Conservation (phyloP, 495 filamentous ascomycete species). For the Aspergillus egyptiacus region DNA sequence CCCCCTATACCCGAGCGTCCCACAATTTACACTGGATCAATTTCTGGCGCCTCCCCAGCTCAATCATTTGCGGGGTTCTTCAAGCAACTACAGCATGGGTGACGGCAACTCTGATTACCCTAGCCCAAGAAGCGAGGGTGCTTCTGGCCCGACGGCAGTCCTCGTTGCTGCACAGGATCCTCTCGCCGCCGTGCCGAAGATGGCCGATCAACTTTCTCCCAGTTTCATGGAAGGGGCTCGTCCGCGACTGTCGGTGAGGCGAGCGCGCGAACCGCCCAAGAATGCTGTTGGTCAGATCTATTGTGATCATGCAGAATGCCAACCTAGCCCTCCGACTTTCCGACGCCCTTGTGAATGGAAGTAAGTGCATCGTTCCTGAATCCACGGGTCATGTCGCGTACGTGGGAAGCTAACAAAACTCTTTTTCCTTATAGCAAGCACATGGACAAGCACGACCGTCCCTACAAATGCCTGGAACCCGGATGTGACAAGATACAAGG, state of each 20-base stretch:
- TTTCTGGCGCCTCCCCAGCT: slow-evolving; percentile 18
- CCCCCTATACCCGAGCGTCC: background rate
- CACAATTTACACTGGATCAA: slow-evolving; percentile 11
- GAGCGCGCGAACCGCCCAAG: slow-evolving; percentile 52
- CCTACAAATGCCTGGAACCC: slow-evolving; percentile 71
- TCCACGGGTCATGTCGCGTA: background rate
- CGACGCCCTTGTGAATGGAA: slow-evolving; percentile 86
- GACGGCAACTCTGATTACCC: slow-evolving; percentile 49
- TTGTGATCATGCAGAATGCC: slow-evolving; percentile 60
- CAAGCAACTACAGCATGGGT: slow-evolving; percentile 36
- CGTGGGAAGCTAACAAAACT: slow-evolving; percentile 22
- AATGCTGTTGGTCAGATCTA: slow-evolving; percentile 64
- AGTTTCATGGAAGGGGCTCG: slow-evolving; percentile 39
- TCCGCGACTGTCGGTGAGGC: slow-evolving; percentile 42
- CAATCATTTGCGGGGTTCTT: slow-evolving; percentile 32
- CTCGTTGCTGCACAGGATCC: slow-evolving; percentile 37
- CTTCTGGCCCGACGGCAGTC: slow-evolving; percentile 34
- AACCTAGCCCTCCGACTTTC: slow-evolving; percentile 53
- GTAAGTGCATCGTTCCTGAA: slow-evolving; percentile 46
- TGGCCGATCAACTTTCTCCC: slow-evolving; percentile 36
- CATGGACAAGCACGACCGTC: slow-evolving; percentile 94
- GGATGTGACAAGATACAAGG: slow-evolving; percentile 84
- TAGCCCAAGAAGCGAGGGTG: slow-evolving; percentile 47
- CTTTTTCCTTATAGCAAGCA: slow-evolving; percentile 63
- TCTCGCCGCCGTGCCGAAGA: slow-evolving; percentile 34